phyloP scores from a whole-genome alignment of 179 eudicot genomes.

The Vitellaria paradoxa region DNA sequence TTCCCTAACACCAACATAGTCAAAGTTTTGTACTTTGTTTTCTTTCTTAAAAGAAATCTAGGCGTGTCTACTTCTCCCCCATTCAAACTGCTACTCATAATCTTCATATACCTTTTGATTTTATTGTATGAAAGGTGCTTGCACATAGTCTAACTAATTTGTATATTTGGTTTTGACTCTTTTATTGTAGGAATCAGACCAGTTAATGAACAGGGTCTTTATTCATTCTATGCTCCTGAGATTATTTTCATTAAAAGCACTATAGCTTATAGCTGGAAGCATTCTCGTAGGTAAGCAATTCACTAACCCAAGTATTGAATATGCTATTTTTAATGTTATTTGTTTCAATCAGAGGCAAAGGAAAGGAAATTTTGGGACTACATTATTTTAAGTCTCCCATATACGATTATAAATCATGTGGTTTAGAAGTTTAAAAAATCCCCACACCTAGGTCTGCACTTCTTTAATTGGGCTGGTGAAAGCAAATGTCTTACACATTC shows the following conservation, averaged over 20 bases:
- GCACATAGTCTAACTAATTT: background rate
- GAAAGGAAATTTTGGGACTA: slow-evolving; percentile 39
- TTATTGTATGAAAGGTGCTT: background rate
- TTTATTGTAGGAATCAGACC: slow-evolving; percentile 10
- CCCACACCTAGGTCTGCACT: slow-evolving; percentile 41
- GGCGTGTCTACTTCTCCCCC: background rate
- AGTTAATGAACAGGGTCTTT: slow-evolving; percentile 17
- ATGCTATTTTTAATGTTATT: slow-evolving; percentile 37
- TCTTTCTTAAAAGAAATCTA: background rate
- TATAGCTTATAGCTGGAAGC: slow-evolving; percentile 25
- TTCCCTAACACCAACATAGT: background rate
- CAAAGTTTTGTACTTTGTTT: background rate
- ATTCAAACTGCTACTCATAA: no score
- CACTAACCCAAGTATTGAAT: slow-evolving; percentile 35
- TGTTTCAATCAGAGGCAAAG: slow-evolving; percentile 48
- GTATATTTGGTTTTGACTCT: background rate
- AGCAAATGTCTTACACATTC: slow-evolving; percentile 20
- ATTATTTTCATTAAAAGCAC: slow-evolving; percentile 28
- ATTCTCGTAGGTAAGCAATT: slow-evolving; percentile 42
- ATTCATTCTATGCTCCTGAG: slow-evolving; percentile 29
- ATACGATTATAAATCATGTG: slow-evolving; percentile 32
- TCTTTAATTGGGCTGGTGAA: slow-evolving; percentile 34
- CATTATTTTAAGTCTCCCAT: slow-evolving; percentile 28
- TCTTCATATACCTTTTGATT: no score
- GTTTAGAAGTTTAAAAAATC: slow-evolving; percentile 39